Evolutionary conservation across 352 stramenopile species (phyloP), one percentile per base, ranked within the genome.

Genomic region (Globisporangium camurandrum): DNA sequence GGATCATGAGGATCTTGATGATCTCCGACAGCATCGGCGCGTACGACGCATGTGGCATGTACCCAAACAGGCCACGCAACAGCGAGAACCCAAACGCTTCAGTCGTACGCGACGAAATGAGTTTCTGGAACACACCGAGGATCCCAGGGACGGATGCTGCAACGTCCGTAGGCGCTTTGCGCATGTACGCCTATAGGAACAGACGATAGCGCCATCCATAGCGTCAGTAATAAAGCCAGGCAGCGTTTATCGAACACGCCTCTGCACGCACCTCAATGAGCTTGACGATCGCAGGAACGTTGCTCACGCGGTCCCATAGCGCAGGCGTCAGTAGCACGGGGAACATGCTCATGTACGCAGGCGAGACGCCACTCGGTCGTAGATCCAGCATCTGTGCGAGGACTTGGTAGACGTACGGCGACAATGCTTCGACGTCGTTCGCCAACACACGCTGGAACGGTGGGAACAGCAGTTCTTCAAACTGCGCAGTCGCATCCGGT

Each of bases 331-430:
- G 62, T 23, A 99, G 65, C 27, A 96, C 83, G 22, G 85, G 75
- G 53, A 99, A 98, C 48, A 99, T 84, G 33, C 66, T 94, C 56
- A 83, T 90, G 72, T 99, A 99, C 14, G 92, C 90, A n/a, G 85
- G 59, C 2, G 87, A 97, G 5, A 95, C 66, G 11, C 80, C 85
- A 26, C 72, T 79, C 34, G 88, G 82, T 63, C 91, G 78, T 44
- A 98, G 89, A 51, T 99, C 96, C 26, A 99, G 77, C 56, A 99
- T 91, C 67, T 99, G 95, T 1, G 96, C 95, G 19, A 99, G 66
- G n/a, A 99, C 80, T 66, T 99, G 97, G 65, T 99, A 99, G 4
- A 99, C 96, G 56, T 99, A 99, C 10, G 97, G 96, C 20, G 91
- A 94, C 27, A 92, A 56, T 4, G 83, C 78, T 36, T 93, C 83